Evolutionary conservation across 768 basidiomycete species (phyloP), one percentile per base, ranked within the genome.

Genomic region (Cantharellus cinnabarinus): DNA sequence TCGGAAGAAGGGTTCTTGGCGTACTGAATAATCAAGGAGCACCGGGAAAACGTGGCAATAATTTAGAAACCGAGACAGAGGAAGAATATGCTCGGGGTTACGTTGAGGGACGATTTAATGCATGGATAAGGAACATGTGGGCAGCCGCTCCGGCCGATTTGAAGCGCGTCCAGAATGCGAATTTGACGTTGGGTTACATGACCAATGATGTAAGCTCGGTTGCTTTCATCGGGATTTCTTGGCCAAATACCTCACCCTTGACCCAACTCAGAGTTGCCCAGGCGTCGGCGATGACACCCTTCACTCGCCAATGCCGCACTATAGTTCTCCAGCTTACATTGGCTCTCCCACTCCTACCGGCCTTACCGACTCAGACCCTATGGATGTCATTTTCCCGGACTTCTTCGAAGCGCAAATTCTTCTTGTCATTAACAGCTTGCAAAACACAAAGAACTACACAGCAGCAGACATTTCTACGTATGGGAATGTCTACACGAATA

Each of bases 341-440:
- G 73, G 73, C 14, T 82, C 81, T 0, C 68, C 72, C 37, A 66
- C 77, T 2, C 81, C 83, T 2, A 66, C 71, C 34, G 61, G 60
- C 10, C 74, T 79, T 10, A 61, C 77, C 0, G 71, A 71, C 58
- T 71, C 74, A 58, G 73, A 78, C 0, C 71, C 71, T 0, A 73
- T 89, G 62, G 87, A 89, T 64, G 75, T 89, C 29, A 80, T 89
- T 41, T 89, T 88, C 67, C 73, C 82, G 53, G 73, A 81, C 67
- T 89, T 86, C 68, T 79, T 87, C 65, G 71, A 75, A 65, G 58
- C 64, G 3, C 70, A 77, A 62, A 65, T 69, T 10, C 29, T 69
- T 2, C 34, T 62, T 3, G 75, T 78, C 37, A 66, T 87, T 57
- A 89, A 89, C 64, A 41, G 55, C 1, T 65, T 81, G 34, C 79